Evolutionary conservation across 2,329 filamentous ascomycete genomes (phyloP), one percentile per base, ranked within the genome.

Genomic region (Fusarium floridanum): DNA sequence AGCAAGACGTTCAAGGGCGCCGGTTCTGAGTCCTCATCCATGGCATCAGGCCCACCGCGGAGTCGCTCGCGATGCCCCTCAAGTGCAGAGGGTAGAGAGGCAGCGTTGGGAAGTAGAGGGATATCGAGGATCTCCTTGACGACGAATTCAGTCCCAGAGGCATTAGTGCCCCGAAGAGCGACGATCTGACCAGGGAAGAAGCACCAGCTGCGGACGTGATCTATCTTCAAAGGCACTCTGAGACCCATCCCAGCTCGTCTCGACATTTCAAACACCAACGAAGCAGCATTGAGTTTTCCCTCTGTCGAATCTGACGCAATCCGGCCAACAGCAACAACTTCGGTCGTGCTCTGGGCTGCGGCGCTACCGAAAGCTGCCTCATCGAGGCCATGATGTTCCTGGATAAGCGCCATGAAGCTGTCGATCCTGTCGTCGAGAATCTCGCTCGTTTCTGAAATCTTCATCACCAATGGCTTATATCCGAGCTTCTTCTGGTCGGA

Each of bases 181-280:
- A 98, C 94, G 62, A 98, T 95, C 81, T 98, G 95, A 7, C 97
- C 97, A 0, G 96, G 97, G 81, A 98, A 98, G 85, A 98, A 94
- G 80, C 94, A 93, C 83, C 93, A 97, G 2, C 89, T 74, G 34
- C 87, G 85, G 1, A 97, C 82, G 3, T 88, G 88, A 70, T 93
- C 89, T 67, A 98, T 86, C 74, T 94, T 94, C 20, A 99, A 83
- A 6, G 95, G 94, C 34, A 98, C 90, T 67, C 97, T 90, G 67
- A 94, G 86, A 6, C 95, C 97, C 73, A 93, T 94, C 39, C 97
- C 97, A 77, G 91, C 94, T 34, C 94, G 89, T 76, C 96, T 88
- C 27, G 95, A 97, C 22, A 93, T 96, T 84, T 99, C 97, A 2
- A 99, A 88, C 5, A 98, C 92, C 20, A 98, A 84, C 2, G 95